Conservation (phyloP, 768 basidiomycete genomes). For the Hemileccinum impolitum region DNA sequence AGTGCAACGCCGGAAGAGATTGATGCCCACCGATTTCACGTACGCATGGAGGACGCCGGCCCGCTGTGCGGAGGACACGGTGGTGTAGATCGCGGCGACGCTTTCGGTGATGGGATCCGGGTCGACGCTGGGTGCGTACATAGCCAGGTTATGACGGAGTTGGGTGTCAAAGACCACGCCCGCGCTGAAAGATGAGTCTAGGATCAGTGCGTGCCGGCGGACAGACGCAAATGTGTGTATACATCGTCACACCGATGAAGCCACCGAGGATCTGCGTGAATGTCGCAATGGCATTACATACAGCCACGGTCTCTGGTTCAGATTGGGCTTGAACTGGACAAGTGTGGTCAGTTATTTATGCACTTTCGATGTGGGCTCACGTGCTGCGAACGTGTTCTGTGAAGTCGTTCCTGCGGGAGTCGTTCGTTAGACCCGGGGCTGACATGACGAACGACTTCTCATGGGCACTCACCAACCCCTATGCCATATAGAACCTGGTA, state of each 20-base stretch:
- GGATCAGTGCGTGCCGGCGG: too few relatives aligned
- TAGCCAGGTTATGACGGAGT: slow-evolving; percentile 6
- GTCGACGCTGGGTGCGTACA: slow-evolving; percentile 10
- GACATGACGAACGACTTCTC: too few relatives aligned
- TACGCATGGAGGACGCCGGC: slow-evolving; percentile 11
- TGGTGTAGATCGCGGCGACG: slow-evolving; percentile 9
- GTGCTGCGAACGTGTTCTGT: slow-evolving; percentile 12
- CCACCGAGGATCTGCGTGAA: slow-evolving; percentile 14
- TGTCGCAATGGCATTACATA: slow-evolving; percentile 7
- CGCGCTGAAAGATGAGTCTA: not conserved
- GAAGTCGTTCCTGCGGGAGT: not conserved
- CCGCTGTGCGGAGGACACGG: slow-evolving; percentile 1
- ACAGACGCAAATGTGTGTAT: not conserved
- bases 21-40: slow-evolving; percentile 8
- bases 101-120: slow-evolving; percentile 5
- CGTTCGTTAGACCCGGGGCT: not conserved
- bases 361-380: not conserved
- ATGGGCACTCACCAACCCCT: slow-evolving; percentile 5
- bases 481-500: slow-evolving; percentile 16
- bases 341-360: not conserved
- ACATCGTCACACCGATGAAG: slow-evolving; percentile 10
- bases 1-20: not conserved
- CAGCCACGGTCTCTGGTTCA: slow-evolving; percentile 2
- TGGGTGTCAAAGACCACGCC: slow-evolving; percentile 7
- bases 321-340: slow-evolving; percentile 8